Percentiles rank a stretch among this genome's conserved stretches.
phyloP scores from a whole-genome alignment of 768 basidiomycete species.

The Clathrus columnatus region DNA sequence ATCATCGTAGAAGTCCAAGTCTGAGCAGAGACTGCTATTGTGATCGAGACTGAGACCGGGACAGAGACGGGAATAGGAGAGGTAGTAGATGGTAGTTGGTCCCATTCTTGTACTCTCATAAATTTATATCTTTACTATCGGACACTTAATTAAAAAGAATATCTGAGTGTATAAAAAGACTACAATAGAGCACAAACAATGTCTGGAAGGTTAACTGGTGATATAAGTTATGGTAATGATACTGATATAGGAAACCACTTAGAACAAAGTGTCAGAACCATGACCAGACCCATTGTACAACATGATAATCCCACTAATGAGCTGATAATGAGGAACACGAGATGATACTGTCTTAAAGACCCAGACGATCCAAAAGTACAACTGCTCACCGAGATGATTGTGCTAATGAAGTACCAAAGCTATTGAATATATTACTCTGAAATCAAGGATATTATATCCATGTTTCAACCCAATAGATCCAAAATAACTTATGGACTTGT shows the following conservation, averaged over 20 bases:
- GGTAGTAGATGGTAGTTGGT: conserved; percentile 5
- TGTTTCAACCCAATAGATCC: not conserved
- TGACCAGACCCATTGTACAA: conserved; percentile 33
- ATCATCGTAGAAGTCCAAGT: conserved; percentile 17
- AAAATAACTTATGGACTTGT: conserved; percentile 52
- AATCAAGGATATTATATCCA: conserved; percentile 8
- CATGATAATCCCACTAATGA: conserved; percentile 45
- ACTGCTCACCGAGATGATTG: conserved; percentile 63
- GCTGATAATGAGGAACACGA: conserved; percentile 51
- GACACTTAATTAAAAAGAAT: too few species aligned
- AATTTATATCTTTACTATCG: too few species aligned
- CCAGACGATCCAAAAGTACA: conserved; percentile 64
- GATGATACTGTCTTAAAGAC: conserved; percentile 58
- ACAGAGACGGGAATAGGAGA: conserved; percentile 14
- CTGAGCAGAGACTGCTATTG: conserved; percentile 16
- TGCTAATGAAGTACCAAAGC: conserved; percentile 52
- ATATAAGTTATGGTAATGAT: too few species aligned
- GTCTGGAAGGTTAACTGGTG: too few species aligned
- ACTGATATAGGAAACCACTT: too few species aligned
- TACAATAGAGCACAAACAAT: too few species aligned
- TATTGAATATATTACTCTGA: conserved; percentile 59
- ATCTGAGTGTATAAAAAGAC: too few species aligned
- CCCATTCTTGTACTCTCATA: not conserved
- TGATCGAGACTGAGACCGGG: conserved; percentile 23
- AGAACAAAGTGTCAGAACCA: too few species aligned